A percentile compares a stretch with the other conserved stretches of the same genome.
phyloP scores from a whole-genome alignment of 2,329 filamentous ascomycete species.

The Fusarium vanettenii region DNA sequence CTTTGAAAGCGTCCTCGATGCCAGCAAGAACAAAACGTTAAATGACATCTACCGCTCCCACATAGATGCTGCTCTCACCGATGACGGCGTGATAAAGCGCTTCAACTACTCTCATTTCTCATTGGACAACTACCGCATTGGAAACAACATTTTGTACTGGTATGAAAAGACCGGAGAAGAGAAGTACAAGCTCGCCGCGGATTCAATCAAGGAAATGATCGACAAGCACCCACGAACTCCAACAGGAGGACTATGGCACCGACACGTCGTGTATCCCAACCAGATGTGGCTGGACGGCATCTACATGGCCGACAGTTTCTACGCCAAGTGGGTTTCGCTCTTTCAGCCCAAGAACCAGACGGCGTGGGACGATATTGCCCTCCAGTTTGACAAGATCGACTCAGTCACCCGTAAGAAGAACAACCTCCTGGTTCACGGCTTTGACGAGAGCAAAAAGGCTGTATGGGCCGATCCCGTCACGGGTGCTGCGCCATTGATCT shows the following conservation, averaged over 20 bases:
- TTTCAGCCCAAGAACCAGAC: conserved; percentile 51
- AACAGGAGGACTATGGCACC: conserved; percentile 65
- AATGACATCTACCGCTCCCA: conserved; percentile 56
- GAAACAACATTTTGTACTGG: conserved; percentile 62
- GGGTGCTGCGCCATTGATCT: conserved; percentile 63
- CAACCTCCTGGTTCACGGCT: conserved; percentile 64
- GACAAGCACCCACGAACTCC: conserved; percentile 61
- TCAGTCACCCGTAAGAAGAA: conserved; percentile 52
- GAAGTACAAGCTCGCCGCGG: conserved; percentile 62
- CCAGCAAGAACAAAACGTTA: conserved; percentile 55
- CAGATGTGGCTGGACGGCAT: conserved; percentile 70
- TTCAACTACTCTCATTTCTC: conserved; percentile 62
- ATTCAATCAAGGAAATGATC: conserved; percentile 57
- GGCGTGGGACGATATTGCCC: conserved; percentile 56
- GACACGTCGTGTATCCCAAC: conserved; percentile 56
- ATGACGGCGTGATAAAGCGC: conserved; percentile 55
- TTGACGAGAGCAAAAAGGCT: conserved; percentile 60
- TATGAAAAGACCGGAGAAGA: conserved; percentile 57
- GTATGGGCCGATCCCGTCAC: conserved; percentile 63
- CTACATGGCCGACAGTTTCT: conserved; percentile 60
- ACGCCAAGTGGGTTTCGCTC: conserved; percentile 52
- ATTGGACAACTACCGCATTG: conserved; percentile 63
- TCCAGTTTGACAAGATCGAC: conserved; percentile 59
- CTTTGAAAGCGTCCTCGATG: conserved; percentile 57
- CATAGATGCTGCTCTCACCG: conserved; percentile 58